phyloP scores from a whole-genome alignment of 1,284 basidiomycete genomes.

The Leccinum insigne region DNA sequence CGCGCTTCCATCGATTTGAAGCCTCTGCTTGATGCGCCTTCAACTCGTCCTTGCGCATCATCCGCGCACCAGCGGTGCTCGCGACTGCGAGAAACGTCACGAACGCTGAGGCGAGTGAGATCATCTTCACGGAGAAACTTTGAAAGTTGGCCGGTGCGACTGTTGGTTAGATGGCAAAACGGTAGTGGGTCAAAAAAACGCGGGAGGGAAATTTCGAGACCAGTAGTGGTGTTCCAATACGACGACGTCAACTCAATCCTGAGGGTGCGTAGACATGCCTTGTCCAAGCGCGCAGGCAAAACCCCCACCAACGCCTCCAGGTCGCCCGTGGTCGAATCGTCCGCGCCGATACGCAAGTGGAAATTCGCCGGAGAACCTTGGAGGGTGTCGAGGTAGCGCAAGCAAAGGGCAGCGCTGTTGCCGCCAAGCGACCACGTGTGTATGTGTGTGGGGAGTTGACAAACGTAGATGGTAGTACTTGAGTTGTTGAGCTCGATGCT shows the following conservation, averaged over 20 bases:
- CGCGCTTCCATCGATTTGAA: constrained; percentile 39
- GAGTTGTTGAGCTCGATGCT: constrained; percentile 32
- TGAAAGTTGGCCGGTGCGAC: not conserved
- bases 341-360: constrained; percentile 22
- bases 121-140: not conserved
- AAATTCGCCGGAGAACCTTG: constrained; percentile 19
- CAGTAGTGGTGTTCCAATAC: constrained; percentile 20
- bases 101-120: not conserved
- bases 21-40: constrained; percentile 30
- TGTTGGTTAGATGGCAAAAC: not conserved
- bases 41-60: constrained; percentile 2
- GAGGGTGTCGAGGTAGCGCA: constrained; percentile 23
- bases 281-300: constrained; percentile 20
- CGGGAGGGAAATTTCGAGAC: not conserved
- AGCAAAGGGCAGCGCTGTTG: constrained; percentile 24
- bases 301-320: constrained; percentile 13
- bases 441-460: constrained; percentile 20
- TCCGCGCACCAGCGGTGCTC: not conserved
- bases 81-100: not conserved
- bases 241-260: constrained; percentile 28
- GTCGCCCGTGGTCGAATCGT: constrained; percentile 23
- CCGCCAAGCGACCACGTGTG: constrained; percentile 27
- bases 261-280: constrained; percentile 8
- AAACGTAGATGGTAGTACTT: constrained; percentile 18
- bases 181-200: not conserved